These are phyloP conservation scores for Sinapis alba DNA, from an alignment of 441 rosid genomes.

Conservation along the genomic window DNA sequence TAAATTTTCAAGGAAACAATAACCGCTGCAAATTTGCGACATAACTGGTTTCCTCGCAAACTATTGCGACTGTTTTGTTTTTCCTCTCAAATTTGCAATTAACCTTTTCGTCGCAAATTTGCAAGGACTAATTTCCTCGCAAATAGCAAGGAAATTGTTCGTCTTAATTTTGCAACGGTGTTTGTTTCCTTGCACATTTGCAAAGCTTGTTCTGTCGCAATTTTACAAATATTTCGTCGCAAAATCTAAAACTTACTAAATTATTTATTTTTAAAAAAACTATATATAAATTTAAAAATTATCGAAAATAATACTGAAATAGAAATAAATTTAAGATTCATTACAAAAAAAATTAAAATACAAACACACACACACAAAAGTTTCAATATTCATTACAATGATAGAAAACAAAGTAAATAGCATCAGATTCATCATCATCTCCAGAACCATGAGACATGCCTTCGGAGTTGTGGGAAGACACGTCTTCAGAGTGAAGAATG, in stretches of 20 bases:
- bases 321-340: neutral
- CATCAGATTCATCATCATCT: neutral
- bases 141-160: no score
- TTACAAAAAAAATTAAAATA: neutral
- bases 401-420: neutral
- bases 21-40: neutral
- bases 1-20: neutral
- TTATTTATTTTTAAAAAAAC: neutral
- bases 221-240: neutral
- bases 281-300: neutral
- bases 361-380: neutral
- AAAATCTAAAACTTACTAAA: no score
- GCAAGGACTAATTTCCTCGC: no score
- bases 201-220: neutral
- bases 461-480: neutral
- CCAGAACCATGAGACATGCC: neutral
- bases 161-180: no score
- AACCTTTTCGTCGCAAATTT: no score
- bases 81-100: no score
- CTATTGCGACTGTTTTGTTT: no score
- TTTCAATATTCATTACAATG: neutral
- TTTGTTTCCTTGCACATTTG: neutral
- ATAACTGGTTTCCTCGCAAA: no score
- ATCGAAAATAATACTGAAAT: neutral
- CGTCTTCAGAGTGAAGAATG: neutral